Conservation (phyloP, 345 rosid genomes). For the Trapa incisa region DNA sequence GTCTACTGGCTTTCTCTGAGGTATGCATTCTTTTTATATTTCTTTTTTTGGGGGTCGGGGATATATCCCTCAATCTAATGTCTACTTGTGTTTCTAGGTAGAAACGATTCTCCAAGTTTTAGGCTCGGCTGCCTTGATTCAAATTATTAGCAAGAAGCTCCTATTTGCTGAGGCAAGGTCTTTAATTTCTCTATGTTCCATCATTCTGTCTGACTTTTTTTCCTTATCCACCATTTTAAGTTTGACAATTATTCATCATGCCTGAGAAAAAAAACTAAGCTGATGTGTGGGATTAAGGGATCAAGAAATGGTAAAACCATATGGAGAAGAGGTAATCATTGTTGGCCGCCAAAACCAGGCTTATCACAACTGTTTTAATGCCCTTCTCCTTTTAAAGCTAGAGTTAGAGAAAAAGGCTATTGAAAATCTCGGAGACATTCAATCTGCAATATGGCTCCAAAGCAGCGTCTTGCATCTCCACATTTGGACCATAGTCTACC, state of each 20-base stretch:
- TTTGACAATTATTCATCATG: not conserved
- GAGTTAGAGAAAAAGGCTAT: no score
- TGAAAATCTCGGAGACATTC: no score
- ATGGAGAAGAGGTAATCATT: no score
- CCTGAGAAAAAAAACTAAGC: not conserved
- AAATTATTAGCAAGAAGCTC: slow-evolving; percentile 74
- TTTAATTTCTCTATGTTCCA: slow-evolving; percentile 4
- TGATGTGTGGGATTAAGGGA: no score
- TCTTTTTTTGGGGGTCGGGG: no score
- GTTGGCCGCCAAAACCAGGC: no score
- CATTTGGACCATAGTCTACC: no score
- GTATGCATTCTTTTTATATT: slow-evolving; percentile 13
- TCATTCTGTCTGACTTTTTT: slow-evolving; percentile 1
- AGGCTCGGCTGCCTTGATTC: slow-evolving; percentile 88
- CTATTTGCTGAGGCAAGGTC: slow-evolving; percentile 64
- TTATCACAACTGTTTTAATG: no score
- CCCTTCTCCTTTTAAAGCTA: no score
- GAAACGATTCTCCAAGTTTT: slow-evolving; percentile 83
- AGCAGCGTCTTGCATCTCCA: no score
- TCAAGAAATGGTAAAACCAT: not conserved
- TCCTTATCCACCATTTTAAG: not conserved
- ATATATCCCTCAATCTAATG: slow-evolving; percentile 2
- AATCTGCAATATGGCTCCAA: no score
- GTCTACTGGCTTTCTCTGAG: slow-evolving; percentile 71
- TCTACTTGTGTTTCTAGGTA: slow-evolving; percentile 26